Evolutionary conservation across 2,329 filamentous ascomycete genomes (phyloP), one percentile per base, ranked within the genome.

Genomic region (Ascochyta rabiei): DNA sequence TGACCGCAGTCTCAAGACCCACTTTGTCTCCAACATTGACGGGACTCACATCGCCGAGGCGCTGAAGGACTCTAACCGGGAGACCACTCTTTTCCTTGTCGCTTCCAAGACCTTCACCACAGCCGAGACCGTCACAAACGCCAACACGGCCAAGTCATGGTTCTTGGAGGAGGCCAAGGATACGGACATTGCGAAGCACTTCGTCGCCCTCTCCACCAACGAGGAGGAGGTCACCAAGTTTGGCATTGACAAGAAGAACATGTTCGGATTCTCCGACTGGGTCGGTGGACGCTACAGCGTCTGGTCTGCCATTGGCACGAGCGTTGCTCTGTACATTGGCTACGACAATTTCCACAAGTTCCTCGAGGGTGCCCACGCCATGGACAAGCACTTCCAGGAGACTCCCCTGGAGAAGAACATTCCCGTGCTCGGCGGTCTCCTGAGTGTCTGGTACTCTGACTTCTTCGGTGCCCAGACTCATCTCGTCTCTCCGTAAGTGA

Each of bases 51-150:
- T 98, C 76, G 90, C 92, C 42, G 95, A 99, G 81, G 93, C 95
- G 45, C 86, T 98, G 57, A 88, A 86, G 74, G 80, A 87, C 69
- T 96, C 93, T 8, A 87, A 99, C 77, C 93, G 93, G 43, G 95
- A 99, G 82, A 97, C 93, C 42, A 97, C 95, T n/a, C 89, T 99
- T 62, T 98, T 99, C 88, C 85, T 99, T 67, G 86, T 99, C 68
- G 95, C 95, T 53, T 98, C 93, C 78, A 99, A 99, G 88, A 99
- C 95, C 61, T 99, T 99, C 80, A 99, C 95, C 61, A 99, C 95
- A 9, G 95, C 95, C 55, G 95, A 99, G 85, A 99, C 95, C 43
- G 89, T 84, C 57, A 98, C 93, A 69, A 99, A 99, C 76, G 95
- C 95, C 77, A 97, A 96, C 83, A 92, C 91, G 26, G 95, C 95